phyloP scores from a whole-genome alignment of 78 protist species.

The Guillardia theta region DNA sequence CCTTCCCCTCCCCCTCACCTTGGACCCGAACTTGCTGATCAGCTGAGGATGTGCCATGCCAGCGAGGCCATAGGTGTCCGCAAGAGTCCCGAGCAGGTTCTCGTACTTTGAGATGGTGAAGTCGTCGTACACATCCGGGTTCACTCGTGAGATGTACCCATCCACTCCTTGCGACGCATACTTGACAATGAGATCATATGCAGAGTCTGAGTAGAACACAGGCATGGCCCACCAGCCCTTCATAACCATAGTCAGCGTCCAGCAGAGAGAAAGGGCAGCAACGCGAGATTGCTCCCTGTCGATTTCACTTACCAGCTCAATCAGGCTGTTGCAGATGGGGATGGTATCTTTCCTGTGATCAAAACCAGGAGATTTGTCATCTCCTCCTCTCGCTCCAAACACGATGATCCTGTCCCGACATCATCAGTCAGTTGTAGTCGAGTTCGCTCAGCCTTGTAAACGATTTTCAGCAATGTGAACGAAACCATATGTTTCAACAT shows the following conservation, averaged over 20 bases:
- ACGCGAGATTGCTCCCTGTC: too few species aligned
- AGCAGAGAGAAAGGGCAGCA: too few species aligned
- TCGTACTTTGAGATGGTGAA: neutral
- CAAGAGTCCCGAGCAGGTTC: neutral
- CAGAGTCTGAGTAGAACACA: neutral
- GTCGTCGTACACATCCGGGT: neutral
- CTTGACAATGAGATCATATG: neutral
- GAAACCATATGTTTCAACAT: too few species aligned
- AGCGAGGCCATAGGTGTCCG: neutral
- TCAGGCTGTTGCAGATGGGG: conserved; percentile 18
- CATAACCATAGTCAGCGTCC: too few species aligned
- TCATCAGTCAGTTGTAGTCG: neutral
- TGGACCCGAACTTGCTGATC: neutral
- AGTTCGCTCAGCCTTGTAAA: neutral
- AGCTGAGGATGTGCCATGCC: conserved; percentile 3
- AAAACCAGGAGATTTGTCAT: neutral
- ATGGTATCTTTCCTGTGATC: neutral
- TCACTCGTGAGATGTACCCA: conserved; percentile 15
- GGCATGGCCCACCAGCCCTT: neutral
- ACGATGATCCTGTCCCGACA: neutral
- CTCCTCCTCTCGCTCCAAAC: neutral
- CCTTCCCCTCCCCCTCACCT: too few species aligned
- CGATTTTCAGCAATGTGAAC: neutral
- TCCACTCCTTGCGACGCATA: neutral
- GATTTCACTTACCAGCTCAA: too few species aligned